Evolutionary conservation across 2,329 filamentous ascomycete genomes (phyloP).

Genomic region (Thelonectria discophora): DNA sequence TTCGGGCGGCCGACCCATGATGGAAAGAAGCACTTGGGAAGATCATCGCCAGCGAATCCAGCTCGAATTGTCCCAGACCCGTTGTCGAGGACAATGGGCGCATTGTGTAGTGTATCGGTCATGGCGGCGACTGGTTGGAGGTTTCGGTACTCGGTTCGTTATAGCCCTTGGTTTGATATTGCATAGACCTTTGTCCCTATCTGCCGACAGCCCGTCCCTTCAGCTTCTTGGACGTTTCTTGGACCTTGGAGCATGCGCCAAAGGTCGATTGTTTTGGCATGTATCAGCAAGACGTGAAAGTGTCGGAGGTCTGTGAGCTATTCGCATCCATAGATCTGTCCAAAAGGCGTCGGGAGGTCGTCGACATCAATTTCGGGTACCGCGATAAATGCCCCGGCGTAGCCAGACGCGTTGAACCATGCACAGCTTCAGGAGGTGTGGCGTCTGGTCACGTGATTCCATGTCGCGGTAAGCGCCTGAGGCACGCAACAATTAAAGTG

Average conservation of each 20-base stretch:
- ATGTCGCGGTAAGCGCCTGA: conserved; percentile 40
- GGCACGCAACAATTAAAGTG: conserved; percentile 50
- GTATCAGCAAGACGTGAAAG: conserved; percentile 20
- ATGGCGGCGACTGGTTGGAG: conserved; percentile 47
- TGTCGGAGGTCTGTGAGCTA: conserved; percentile 28
- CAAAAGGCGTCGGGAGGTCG: conserved; percentile 27
- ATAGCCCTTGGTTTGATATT: conserved; percentile 23
- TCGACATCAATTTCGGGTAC: conserved; percentile 36
- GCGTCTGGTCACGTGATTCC: conserved; percentile 45
- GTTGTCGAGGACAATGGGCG: conserved; percentile 98
- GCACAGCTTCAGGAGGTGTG: conserved; percentile 41
- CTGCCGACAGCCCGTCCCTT: conserved; percentile 30
- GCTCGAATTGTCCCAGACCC: conserved; percentile 97
- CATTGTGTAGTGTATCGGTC: conserved; percentile 84
- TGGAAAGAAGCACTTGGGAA: conserved; percentile 96
- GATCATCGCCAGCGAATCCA: conserved; percentile 94
- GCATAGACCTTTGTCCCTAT: conserved; percentile 33
- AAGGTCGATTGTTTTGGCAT: conserved; percentile 18
- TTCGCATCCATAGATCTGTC: conserved; percentile 32
- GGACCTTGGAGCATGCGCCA: conserved; percentile 34
- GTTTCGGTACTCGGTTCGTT: conserved; percentile 17
- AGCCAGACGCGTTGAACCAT: conserved; percentile 37
- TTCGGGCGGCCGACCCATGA: conserved; percentile 97
- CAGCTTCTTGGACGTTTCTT: conserved; percentile 30
- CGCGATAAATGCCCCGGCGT: conserved; percentile 34